phyloP scores from a whole-genome alignment of 257 asterid species.

The Scutellaria galericulata region DNA sequence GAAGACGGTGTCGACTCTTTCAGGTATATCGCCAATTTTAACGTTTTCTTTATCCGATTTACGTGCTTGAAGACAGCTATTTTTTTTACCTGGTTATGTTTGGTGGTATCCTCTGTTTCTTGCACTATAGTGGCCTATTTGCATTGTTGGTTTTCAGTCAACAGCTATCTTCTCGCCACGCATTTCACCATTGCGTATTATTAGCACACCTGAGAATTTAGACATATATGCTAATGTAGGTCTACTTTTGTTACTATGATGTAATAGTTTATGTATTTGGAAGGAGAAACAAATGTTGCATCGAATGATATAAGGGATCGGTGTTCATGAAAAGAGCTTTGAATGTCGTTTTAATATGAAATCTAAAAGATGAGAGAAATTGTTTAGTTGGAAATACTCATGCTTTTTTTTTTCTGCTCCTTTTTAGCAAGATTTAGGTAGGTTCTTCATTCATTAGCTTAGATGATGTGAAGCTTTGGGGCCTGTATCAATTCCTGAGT shows the following conservation, averaged over 20 bases:
- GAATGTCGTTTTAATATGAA: neutral
- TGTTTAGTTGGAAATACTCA: too few species aligned
- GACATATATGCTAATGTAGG: neutral
- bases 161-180: neutral
- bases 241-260: neutral
- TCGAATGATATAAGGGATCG: neutral
- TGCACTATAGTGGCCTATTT: neutral
- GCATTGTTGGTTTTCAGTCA: neutral
- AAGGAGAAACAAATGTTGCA: neutral
- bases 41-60: slow-evolving; percentile 3
- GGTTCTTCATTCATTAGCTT: neutral
- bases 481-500: neutral
- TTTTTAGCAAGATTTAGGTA: neutral
- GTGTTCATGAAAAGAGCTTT: neutral
- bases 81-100: neutral
- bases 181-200: too few species aligned
- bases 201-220: neutral
- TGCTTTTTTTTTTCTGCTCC: too few species aligned
- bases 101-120: neutral
- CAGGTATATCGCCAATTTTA: slow-evolving; percentile 50
- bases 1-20: slow-evolving; percentile 73
- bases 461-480: slow-evolving; percentile 3
- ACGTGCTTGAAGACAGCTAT: neutral
- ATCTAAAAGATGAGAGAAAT: neutral
- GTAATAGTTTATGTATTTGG: neutral